These are phyloP conservation scores for Craterostigma plantagineum DNA, from an alignment of 257 asterid species.

Conservation along the genomic window DNA sequence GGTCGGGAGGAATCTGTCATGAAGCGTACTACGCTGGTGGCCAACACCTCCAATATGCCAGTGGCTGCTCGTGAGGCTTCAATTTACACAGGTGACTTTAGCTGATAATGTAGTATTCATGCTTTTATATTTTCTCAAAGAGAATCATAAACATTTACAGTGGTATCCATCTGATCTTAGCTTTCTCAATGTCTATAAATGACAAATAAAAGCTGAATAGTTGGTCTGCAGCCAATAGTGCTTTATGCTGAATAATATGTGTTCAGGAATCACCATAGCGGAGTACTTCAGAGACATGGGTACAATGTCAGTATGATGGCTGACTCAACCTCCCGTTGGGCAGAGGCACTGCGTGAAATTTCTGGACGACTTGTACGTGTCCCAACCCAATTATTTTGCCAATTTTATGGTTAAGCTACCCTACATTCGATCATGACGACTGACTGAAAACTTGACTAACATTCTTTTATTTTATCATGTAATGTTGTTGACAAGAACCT, in stretches of 20 bases:
- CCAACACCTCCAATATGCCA: slow-evolving; percentile 97
- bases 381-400: too few relatives aligned
- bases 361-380: slow-evolving; percentile 89
- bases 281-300: slow-evolving; percentile 98
- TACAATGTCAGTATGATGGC: slow-evolving; percentile 99
- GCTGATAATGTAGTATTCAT: too few relatives aligned
- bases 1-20: slow-evolving; percentile 98
- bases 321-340: slow-evolving; percentile 98
- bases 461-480: neutral
- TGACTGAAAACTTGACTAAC: too few relatives aligned
- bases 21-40: slow-evolving; percentile 98
- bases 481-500: slow-evolving; percentile 9
- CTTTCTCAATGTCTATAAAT: too few relatives aligned
- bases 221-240: too few relatives aligned
- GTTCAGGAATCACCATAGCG: slow-evolving; percentile 86
- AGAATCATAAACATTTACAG: too few relatives aligned
- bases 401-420: neutral
- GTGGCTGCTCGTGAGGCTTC: too few relatives aligned
- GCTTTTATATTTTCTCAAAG: too few relatives aligned
- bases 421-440: too few relatives aligned
- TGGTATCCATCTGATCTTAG: too few relatives aligned
- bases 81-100: too few relatives aligned
- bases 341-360: slow-evolving; percentile 98
- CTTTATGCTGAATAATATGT: slow-evolving; percentile 11
- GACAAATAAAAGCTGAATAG: too few relatives aligned